A percentile compares a stretch with the other conserved stretches of the same genome.
Evolutionary conservation across 352 stramenopile genomes (phyloP).

Genomic region (Sclerospora graminicola): DNA sequence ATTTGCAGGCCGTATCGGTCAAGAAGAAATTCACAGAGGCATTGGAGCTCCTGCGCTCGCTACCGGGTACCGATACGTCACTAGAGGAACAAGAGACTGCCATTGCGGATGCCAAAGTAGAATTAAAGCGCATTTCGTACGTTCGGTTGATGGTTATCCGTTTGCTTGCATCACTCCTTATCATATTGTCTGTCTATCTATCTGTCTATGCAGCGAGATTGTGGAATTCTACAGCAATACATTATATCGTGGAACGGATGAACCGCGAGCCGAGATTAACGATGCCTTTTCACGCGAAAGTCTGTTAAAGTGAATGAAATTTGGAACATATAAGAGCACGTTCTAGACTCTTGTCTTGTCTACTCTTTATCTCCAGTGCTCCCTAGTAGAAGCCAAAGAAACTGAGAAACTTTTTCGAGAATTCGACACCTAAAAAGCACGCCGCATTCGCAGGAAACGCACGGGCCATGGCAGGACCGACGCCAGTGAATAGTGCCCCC

Average conservation of each 20-base stretch:
- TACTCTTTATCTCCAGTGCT: neutral
- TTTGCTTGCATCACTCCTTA: conserved; percentile 1
- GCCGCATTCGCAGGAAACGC: conserved; percentile 94
- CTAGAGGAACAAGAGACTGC: conserved; percentile 66
- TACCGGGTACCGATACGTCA: conserved; percentile 67
- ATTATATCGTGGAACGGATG: conserved; percentile 73
- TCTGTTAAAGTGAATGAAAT: conserved; percentile 35
- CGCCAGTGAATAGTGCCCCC: conserved; percentile 89
- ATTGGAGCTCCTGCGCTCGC: conserved; percentile 50
- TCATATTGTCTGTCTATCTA: conserved; percentile 1
- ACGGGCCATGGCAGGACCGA: conserved; percentile 89
- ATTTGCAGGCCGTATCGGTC: conserved; percentile 46
- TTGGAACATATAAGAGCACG: neutral
- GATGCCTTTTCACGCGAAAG: conserved; percentile 78
- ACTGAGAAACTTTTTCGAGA: conserved; percentile 78
- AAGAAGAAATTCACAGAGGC: conserved; percentile 70
- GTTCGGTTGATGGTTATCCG: neutral
- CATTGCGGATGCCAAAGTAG: conserved; percentile 55
- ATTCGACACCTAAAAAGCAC: conserved; percentile 89
- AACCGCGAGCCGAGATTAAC: conserved; percentile 74
- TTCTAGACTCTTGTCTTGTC: neutral
- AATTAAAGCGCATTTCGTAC: conserved; percentile 72
- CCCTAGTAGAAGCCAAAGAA: conserved; percentile 68
- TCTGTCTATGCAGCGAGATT: conserved; percentile 33
- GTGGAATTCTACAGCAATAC: conserved; percentile 83